These are phyloP conservation scores for Cryptosporidium viatorum DNA, from an alignment of 169 alveolate genomes.

Conservation along the genomic window DNA sequence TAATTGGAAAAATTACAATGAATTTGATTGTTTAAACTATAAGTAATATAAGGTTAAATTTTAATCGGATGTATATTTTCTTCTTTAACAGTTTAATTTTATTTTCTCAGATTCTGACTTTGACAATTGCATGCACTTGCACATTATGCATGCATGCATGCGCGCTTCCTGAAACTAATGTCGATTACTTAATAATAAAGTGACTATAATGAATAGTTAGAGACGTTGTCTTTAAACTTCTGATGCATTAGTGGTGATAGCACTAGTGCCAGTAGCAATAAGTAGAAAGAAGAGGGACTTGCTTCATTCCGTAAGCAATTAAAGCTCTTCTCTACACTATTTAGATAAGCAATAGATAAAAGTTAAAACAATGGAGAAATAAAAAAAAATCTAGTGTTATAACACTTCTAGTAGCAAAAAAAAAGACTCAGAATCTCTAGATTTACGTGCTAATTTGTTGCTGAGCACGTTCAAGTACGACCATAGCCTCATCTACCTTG, in stretches of 20 bases:
- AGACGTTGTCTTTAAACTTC: too few species aligned
- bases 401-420: background rate
- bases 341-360: too few species aligned
- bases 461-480: conserved; percentile 87
- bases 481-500: conserved; percentile 92
- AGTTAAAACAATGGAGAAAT: background rate
- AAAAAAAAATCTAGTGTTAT: conserved; percentile 9
- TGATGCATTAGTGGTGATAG: too few species aligned
- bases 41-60: too few species aligned
- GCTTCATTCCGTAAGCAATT: too few species aligned
- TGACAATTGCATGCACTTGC: background rate
- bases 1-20: too few species aligned
- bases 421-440: background rate
- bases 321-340: too few species aligned
- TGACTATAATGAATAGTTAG: too few species aligned
- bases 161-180: too few species aligned
- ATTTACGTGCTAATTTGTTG: conserved; percentile 55
- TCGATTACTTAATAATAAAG: background rate
- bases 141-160: background rate
- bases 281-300: too few species aligned
- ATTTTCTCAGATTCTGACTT: background rate
- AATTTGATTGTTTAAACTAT: too few species aligned
- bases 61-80: background rate
- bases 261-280: too few species aligned
- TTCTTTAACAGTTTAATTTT: background rate